Conservation (phyloP, 2,329 filamentous ascomycete genomes). For the Aspergillus fischeri region DNA sequence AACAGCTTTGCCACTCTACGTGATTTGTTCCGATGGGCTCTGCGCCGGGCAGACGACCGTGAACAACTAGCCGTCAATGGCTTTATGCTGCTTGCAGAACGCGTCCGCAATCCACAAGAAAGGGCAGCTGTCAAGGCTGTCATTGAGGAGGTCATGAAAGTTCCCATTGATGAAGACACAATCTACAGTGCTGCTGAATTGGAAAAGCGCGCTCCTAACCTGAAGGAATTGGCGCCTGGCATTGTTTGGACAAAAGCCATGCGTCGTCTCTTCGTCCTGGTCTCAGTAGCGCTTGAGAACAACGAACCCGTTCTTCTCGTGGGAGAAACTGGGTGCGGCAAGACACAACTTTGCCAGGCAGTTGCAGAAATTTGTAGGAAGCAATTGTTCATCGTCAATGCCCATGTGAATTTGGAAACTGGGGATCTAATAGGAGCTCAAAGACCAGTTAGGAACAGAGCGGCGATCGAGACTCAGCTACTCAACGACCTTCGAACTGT, state of each 20-base stretch:
- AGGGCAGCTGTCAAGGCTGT: constrained; percentile 76
- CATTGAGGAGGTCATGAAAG: constrained; percentile 87
- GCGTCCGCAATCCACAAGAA: constrained; percentile 88
- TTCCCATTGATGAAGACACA: constrained; percentile 67
- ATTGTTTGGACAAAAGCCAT: constrained; percentile 96
- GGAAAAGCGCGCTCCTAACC: constrained; percentile 52
- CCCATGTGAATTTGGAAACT: constrained; percentile 97
- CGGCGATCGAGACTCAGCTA: constrained; percentile 64
- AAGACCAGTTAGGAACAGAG: constrained; percentile 80
- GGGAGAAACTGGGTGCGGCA: constrained; percentile 95
- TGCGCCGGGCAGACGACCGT: constrained; percentile 76
- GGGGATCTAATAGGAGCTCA: constrained; percentile 96
- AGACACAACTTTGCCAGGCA: constrained; percentile 93
- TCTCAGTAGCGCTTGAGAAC: constrained; percentile 79
- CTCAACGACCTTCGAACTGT: constrained; percentile 54
- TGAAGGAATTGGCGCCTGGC: constrained; percentile 26
- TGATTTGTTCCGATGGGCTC: constrained; percentile 93
- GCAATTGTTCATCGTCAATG: constrained; percentile 84
- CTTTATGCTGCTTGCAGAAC: constrained; percentile 92
- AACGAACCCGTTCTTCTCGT: constrained; percentile 93
- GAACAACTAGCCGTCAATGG: constrained; percentile 88
- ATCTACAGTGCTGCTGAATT: constrained; percentile 65
- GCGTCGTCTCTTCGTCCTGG: constrained; percentile 83
- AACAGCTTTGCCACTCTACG: constrained; percentile 94
- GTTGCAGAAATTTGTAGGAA: constrained; percentile 75